Conservation (phyloP, 495 filamentous ascomycete species). For the Neurospora terricola region DNA sequence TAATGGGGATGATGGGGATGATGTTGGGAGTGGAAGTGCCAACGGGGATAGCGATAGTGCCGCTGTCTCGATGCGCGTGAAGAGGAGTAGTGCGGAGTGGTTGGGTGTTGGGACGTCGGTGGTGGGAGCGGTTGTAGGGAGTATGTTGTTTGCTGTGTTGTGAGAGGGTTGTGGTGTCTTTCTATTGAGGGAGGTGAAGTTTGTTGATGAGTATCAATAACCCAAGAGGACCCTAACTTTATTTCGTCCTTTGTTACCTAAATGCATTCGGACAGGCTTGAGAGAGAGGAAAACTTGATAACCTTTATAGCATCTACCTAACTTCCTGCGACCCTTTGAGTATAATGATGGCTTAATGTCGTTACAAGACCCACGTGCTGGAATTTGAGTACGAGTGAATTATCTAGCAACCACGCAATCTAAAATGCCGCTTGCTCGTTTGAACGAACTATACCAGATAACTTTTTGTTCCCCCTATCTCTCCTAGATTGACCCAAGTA, state of each 20-base stretch:
- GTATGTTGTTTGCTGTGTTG: constrained; percentile 1
- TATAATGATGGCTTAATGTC: too few species aligned
- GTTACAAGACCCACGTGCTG: too few species aligned
- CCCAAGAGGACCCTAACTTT: background rate
- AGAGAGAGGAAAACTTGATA: background rate
- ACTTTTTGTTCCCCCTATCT: background rate
- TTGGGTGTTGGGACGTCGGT: constrained; percentile 2
- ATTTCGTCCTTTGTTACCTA: background rate
- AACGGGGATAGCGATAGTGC: background rate
- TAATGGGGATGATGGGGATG: background rate
- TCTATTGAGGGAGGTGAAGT: background rate
- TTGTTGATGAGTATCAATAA: background rate
- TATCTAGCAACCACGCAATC: too few species aligned
- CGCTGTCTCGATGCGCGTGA: background rate
- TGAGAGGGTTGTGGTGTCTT: background rate
- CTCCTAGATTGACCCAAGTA: background rate
- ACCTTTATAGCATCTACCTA: background rate
- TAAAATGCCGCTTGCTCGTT: too few species aligned
- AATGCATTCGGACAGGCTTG: background rate
- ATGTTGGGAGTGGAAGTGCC: background rate
- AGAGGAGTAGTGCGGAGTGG: background rate
- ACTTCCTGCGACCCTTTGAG: too few species aligned
- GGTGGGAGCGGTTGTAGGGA: constrained; percentile 1
- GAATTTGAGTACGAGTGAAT: too few species aligned
- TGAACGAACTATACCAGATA: too few species aligned